A percentile compares a stretch with the other conserved stretches of the same genome.
phyloP scores from a whole-genome alignment of 495 filamentous ascomycete species.

The Cercophora samala region DNA sequence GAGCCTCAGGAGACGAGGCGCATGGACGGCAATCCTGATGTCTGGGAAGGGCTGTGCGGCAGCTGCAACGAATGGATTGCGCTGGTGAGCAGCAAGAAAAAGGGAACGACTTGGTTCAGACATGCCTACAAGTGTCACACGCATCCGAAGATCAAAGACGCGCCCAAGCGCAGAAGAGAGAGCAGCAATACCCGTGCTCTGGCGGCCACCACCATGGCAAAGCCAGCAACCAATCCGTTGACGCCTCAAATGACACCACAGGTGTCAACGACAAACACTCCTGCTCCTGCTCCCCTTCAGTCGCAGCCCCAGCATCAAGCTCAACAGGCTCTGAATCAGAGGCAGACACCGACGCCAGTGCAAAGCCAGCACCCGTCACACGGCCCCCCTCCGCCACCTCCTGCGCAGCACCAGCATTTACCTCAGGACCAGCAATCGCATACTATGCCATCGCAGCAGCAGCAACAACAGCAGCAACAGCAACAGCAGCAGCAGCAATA shows the following conservation, averaged over 20 bases:
- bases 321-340: not conserved
- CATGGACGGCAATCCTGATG: slow-evolving; percentile 75
- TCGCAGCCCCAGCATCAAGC: slow-evolving; percentile 1
- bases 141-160: slow-evolving; percentile 70
- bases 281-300: slow-evolving; percentile 32
- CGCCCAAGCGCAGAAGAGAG: slow-evolving; percentile 66
- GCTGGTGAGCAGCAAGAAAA: slow-evolving; percentile 78
- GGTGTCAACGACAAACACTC: slow-evolving; percentile 35
- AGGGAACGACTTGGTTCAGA: slow-evolving; percentile 80
- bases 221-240: slow-evolving; percentile 37
- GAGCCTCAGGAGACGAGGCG: slow-evolving; percentile 66
- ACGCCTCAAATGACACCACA: slow-evolving; percentile 46
- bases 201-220: slow-evolving; percentile 35
- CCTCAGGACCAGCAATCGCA: slow-evolving; percentile 28
- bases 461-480: slow-evolving; percentile 24
- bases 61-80: slow-evolving; percentile 77
- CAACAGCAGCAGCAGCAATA: slow-evolving; percentile 20
- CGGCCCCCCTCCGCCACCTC: slow-evolving; percentile 8
- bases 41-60: slow-evolving; percentile 77
- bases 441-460: slow-evolving; percentile 12
- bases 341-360: slow-evolving; percentile 17
- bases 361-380: slow-evolving; percentile 18
- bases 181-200: slow-evolving; percentile 50
- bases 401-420: slow-evolving; percentile 27
- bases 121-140: slow-evolving; percentile 84